Evolutionary conservation across 305 asterid species (phyloP).

Genomic region (Coffea humblotiana): DNA sequence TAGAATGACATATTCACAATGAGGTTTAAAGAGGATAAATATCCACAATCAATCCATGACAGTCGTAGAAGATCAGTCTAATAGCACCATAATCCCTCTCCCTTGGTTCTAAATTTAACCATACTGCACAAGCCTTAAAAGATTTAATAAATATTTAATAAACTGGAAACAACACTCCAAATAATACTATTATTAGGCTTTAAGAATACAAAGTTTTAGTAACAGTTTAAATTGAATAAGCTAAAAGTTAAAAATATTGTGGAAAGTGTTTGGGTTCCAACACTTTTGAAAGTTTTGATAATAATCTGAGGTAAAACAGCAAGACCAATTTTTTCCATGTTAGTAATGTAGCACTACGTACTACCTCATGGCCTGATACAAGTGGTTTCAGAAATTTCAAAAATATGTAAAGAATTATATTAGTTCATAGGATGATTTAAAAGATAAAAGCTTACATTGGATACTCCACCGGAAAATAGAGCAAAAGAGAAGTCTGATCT

Average conservation of each 20-base stretch:
- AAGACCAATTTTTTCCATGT: neutral
- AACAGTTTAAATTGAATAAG: neutral
- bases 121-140: neutral
- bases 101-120: neutral
- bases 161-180: neutral
- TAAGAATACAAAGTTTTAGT: neutral
- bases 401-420: neutral
- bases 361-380: neutral
- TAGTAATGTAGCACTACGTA: neutral
- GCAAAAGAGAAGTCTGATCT: constrained; percentile 86
- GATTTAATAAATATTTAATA: neutral
- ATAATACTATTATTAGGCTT: neutral
- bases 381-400: neutral
- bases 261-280: neutral
- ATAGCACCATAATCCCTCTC: neutral
- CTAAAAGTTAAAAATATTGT: neutral
- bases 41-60: neutral
- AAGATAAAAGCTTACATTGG: constrained; percentile 41
- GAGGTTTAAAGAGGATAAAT: neutral
- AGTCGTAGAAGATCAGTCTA: neutral
- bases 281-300: neutral
- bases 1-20: neutral
- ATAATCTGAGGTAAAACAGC: neutral
- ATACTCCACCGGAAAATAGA: constrained; percentile 79
- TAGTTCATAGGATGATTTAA: neutral